Conservation (phyloP, 2,329 filamentous ascomycete genomes). For the Exophiala mesophila region DNA sequence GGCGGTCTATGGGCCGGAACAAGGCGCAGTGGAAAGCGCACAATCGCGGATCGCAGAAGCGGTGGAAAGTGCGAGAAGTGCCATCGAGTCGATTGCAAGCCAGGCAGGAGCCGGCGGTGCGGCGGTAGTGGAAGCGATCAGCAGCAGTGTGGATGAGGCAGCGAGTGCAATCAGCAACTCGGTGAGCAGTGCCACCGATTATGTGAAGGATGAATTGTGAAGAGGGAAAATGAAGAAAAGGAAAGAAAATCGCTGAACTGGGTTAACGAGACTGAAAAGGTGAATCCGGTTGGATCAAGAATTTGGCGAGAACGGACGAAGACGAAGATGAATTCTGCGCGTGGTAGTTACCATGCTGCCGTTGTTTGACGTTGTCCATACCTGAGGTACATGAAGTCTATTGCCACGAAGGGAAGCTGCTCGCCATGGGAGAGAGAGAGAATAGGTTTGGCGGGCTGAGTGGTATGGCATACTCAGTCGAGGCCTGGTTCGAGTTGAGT, state of each 20-base stretch:
- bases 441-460: no score
- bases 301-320: no score
- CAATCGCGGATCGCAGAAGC: slow-evolving; percentile 30
- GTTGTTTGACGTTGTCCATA: no score
- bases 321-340: no score
- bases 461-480: no score
- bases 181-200: slow-evolving; percentile 38
- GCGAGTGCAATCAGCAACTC: slow-evolving; percentile 44
- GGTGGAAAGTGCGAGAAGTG: slow-evolving; percentile 34
- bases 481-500: no score
- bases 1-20: slow-evolving; percentile 45
- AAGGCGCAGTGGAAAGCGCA: slow-evolving; percentile 34
- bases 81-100: slow-evolving; percentile 32
- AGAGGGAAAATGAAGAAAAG: not conserved
- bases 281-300: no score
- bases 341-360: no score
- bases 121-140: slow-evolving; percentile 36
- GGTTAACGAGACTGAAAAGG: no score
- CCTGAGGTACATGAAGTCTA: no score
- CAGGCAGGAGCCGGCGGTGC: slow-evolving; percentile 26
- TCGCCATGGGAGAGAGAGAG: no score
- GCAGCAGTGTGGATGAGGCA: slow-evolving; percentile 41
- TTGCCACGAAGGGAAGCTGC: no score
- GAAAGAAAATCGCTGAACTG: not conserved
- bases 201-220: slow-evolving; percentile 51